phyloP scores from a whole-genome alignment of 495 filamentous ascomycete genomes.

The Neurospora tetraspora region DNA sequence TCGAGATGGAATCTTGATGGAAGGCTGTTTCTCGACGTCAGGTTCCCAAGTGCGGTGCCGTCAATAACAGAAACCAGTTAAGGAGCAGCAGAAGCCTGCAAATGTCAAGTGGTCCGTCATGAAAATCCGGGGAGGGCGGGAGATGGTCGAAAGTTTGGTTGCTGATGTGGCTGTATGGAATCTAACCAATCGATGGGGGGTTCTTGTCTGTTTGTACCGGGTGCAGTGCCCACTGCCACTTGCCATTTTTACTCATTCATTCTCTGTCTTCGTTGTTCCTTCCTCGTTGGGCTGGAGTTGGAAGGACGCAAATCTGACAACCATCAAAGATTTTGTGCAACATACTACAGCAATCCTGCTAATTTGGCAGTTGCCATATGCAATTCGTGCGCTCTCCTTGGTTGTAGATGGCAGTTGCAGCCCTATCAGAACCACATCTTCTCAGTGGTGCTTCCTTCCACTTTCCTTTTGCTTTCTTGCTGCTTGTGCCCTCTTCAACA shows the following conservation, averaged over 20 bases:
- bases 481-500: neutral
- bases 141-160: neutral
- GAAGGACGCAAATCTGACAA: neutral
- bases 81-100: neutral
- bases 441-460: neutral
- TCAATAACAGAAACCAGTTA: neutral
- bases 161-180: neutral
- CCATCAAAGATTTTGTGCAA: neutral
- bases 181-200: neutral
- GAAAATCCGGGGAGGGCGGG: neutral
- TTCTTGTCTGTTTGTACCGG: neutral
- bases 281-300: neutral
- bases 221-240: neutral
- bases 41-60: neutral
- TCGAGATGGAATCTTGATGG: neutral
- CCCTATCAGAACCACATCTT: neutral
- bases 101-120: neutral
- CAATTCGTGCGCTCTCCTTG: neutral
- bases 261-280: neutral
- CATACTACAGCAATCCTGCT: neutral
- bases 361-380: neutral
- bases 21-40: neutral
- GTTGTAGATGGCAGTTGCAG: neutral
- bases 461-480: neutral
- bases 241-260: neutral